Base-by-base conservation (phyloP, 768 basidiomycete species). In the Solioccasus polychromus region DNA sequence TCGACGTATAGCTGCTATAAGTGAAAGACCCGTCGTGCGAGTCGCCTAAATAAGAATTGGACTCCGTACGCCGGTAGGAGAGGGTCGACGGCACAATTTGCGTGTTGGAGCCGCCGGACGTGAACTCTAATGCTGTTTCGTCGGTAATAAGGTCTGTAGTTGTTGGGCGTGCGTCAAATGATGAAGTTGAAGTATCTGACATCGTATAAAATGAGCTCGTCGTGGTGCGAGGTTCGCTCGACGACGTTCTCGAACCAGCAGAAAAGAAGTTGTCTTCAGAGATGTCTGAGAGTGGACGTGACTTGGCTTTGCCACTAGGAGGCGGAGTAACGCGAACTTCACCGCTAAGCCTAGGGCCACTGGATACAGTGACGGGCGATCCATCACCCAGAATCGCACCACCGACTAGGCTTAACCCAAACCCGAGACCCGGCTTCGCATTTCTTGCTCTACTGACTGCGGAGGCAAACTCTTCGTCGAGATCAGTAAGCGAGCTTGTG, bases 401-500 rank as follows among this genome's bases (percentile, higher is more conserved):
- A 45, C 74, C 48, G 44, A 68, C 52, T 48, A 75, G 57, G 52
- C 75, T 57, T 46, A 77, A 26, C 55, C 76, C 66, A 60, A 81
- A 68, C 19, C 72, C 65, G 60, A 69, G 50, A 57, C 80, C 50
- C 34, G 70, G 69, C 28, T 70, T 64, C 10, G 70, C 64, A 25
- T 67, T 68, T 37, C 72, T 68, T 24, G 68, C 73, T 32, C 67
- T 68, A 44, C 67, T 65, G 37, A 74, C 60, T 18, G 69, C 77
- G 19, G 69, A 70, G 29, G 68, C 73, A 36, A 74, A 80, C 44
- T 75, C 83, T 45, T 79, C 70, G 64, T 72, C 87, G n/a, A 92
- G 68, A 55, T 91, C 88, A 0, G 83, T 83, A 69, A 86, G 74
- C 0, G 85, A 90, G 35, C 79, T 84, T n/a, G 83, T 86, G 34